These are phyloP conservation scores for Insectozyma bohioensis DNA, from an alignment of 1,139 yeast species.

Conservation along the genomic window DNA sequence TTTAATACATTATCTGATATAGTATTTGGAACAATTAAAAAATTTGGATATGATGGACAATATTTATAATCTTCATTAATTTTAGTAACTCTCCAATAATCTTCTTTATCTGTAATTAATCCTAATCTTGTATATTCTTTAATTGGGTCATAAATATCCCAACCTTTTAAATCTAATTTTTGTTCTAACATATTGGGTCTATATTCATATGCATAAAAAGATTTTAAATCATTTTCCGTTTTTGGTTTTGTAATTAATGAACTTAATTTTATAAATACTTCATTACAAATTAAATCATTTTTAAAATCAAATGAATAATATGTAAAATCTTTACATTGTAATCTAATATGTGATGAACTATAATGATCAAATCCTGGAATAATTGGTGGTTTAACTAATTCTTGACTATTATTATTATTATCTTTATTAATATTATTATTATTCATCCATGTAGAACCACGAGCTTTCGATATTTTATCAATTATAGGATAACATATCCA, in stretches of 20 bases:
- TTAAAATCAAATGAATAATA: slow-evolving; percentile 74
- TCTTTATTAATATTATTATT: slow-evolving; percentile 11
- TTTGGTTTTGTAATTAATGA: slow-evolving; percentile 51
- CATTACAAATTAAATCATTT: slow-evolving; percentile 58
- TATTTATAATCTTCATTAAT: slow-evolving; percentile 66
- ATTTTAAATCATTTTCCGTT: slow-evolving; percentile 35
- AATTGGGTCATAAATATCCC: slow-evolving; percentile 66
- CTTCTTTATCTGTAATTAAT: slow-evolving; percentile 21
- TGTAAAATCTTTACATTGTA: slow-evolving; percentile 87
- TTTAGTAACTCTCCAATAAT: slow-evolving; percentile 67
- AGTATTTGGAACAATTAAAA: slow-evolving; percentile 65
- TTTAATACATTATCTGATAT: slow-evolving; percentile 80
- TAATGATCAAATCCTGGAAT: slow-evolving; percentile 35
- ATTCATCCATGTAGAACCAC: slow-evolving; percentile 46
- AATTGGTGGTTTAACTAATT: slow-evolving; percentile 3
- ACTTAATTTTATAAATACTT: slow-evolving; percentile 72
- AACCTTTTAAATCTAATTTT: slow-evolving; percentile 58
- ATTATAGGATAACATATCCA: slow-evolving; percentile 95
- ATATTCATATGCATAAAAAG: slow-evolving; percentile 50
- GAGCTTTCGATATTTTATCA: slow-evolving; percentile 59
- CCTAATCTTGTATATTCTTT: slow-evolving; percentile 72
- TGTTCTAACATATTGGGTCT: slow-evolving; percentile 60
- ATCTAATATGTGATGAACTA: slow-evolving; percentile 57
- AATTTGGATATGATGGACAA: slow-evolving; percentile 74
- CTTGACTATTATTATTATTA: slow-evolving; percentile 6